Conservation (phyloP, 768 basidiomycete genomes). For the Gyrodon lividus region DNA sequence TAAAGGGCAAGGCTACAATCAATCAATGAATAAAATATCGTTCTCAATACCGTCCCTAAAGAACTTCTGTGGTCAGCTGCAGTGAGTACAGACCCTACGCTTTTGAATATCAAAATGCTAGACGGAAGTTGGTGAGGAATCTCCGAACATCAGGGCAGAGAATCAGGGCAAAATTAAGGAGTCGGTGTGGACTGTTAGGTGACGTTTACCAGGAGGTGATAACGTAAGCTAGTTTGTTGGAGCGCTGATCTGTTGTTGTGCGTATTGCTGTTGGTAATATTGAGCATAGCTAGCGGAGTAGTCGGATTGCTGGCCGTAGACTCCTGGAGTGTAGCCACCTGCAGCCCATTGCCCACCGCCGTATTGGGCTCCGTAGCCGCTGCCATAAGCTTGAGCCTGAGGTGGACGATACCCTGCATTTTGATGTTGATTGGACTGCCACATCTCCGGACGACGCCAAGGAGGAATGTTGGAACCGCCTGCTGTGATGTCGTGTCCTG, state of each 20-base stretch:
- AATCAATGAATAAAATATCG: constrained; percentile 27
- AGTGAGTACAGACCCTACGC: constrained; percentile 34
- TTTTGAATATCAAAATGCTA: constrained; percentile 17
- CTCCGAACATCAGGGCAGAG: constrained; percentile 12
- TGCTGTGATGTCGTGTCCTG: constrained; percentile 52
- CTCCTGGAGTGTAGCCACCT: constrained; percentile 32
- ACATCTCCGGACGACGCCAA: constrained; percentile 88
- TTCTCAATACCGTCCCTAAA: constrained; percentile 29
- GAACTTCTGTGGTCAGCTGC: constrained; percentile 34
- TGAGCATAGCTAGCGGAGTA: constrained; percentile 77
- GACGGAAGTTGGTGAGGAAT: constrained; percentile 18
- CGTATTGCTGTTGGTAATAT: constrained; percentile 87
- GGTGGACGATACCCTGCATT: constrained; percentile 67
- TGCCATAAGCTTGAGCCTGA: constrained; percentile 49
- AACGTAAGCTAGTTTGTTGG: constrained; percentile 31
- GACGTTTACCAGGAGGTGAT: constrained; percentile 27
- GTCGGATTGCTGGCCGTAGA: constrained; percentile 53
- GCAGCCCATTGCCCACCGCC: constrained; percentile 39
- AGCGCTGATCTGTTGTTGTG: constrained; percentile 66
- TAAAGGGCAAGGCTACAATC: constrained; percentile 24
- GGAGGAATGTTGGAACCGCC: constrained; percentile 81
- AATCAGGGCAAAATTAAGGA: constrained; percentile 16
- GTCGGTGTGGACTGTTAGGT: constrained; percentile 15
- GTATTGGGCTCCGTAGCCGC: constrained; percentile 45
- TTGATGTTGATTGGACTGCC: constrained; percentile 63